Conservation (phyloP, 345 rosid genomes). For the Chamaenerion angustifolium region DNA sequence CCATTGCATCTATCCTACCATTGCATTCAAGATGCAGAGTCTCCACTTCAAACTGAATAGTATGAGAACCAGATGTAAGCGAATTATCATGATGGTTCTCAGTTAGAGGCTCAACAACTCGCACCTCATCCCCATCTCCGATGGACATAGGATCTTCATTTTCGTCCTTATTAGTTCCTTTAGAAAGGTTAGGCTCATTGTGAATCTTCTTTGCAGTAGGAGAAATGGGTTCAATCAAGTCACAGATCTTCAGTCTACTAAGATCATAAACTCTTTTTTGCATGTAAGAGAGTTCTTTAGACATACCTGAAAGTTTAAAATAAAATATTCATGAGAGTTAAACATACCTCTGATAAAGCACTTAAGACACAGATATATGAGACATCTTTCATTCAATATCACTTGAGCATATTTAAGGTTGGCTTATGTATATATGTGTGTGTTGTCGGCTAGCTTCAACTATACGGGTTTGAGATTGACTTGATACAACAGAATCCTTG, state of each 20-base stretch:
- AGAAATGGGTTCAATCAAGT: conserved; percentile 23
- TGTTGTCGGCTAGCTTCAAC: no score
- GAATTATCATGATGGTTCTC: conserved; percentile 16
- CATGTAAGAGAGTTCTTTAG: conserved; percentile 39
- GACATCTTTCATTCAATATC: no score
- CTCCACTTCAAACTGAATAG: conserved; percentile 10
- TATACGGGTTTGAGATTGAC: no score
- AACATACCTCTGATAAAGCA: background rate
- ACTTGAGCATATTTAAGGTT: no score
- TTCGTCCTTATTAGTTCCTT: conserved; percentile 25
- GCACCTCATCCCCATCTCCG: conserved; percentile 18
- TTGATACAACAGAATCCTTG: no score
- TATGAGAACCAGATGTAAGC: conserved; percentile 7
- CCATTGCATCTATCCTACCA: conserved; percentile 30
- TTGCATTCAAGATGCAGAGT: conserved; percentile 20
- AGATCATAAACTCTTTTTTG: conserved; percentile 50
- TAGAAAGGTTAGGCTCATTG: conserved; percentile 15
- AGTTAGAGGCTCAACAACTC: conserved; percentile 14
- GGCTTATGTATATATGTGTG: no score
- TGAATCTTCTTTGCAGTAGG: conserved; percentile 33
- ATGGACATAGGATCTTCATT: conserved; percentile 10
- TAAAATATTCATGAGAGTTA: no score
- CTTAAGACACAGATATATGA: no score
- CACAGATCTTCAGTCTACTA: conserved; percentile 36
- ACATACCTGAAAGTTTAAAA: conserved; percentile 59